A percentile compares a stretch with the other conserved stretches of the same genome.
phyloP scores from a whole-genome alignment of 129 eudicot species.

The Pittosporum tobira region DNA sequence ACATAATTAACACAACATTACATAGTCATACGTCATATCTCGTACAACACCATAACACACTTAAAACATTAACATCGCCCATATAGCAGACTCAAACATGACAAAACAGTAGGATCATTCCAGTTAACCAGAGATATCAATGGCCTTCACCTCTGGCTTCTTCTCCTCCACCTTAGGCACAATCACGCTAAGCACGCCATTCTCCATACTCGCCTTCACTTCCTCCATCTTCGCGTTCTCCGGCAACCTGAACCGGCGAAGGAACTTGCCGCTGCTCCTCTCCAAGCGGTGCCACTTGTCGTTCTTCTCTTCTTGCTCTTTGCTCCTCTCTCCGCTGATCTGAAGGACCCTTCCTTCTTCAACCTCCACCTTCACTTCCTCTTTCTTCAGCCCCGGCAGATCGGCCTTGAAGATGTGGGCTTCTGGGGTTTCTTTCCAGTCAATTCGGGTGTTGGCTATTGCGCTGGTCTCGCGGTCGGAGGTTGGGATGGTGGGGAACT shows the following conservation, averaged over 20 bases:
- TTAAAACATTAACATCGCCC: too few species aligned
- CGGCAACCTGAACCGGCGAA: conserved; percentile 30
- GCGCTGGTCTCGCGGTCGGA: too few species aligned
- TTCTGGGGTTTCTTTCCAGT: conserved; percentile 33
- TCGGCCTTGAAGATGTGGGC: conserved; percentile 34
- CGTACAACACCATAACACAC: too few species aligned
- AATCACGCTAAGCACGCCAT: too few species aligned
- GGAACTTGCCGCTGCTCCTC: conserved; percentile 29
- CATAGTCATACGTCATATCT: too few species aligned
- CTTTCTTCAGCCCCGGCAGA: too few species aligned
- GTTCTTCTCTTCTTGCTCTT: conserved; percentile 22
- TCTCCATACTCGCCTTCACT: conserved; percentile 24
- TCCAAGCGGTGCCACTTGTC: conserved; percentile 32
- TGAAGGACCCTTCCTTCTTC: too few species aligned
- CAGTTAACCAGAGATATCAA: conserved; percentile 27
- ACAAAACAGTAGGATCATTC: too few species aligned
- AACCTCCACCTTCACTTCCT: too few species aligned
- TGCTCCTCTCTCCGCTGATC: conserved; percentile 31
- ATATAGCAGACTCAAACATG: too few species aligned
- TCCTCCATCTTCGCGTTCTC: conserved; percentile 26
- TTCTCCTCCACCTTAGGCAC: too few species aligned
- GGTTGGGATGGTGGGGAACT: conserved; percentile 4
- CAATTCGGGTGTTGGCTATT: conserved; percentile 14
- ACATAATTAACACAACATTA: too few species aligned
- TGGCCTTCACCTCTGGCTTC: conserved; percentile 24